These are phyloP conservation scores for Collariella sp. DNA, from an alignment of 495 filamentous ascomycete genomes.

Conservation along the genomic window DNA sequence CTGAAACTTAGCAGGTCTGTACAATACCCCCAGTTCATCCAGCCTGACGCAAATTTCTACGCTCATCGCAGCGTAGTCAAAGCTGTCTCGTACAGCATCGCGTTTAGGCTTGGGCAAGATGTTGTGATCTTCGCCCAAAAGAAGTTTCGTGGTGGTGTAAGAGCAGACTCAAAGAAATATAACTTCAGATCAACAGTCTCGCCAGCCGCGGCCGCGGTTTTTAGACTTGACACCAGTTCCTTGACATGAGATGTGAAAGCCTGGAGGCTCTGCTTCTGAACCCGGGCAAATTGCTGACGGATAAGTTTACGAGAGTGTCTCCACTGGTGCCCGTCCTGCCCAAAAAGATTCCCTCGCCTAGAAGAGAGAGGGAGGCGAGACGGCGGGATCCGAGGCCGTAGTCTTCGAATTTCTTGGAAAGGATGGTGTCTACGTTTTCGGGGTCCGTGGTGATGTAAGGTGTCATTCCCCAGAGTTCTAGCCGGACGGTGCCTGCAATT, in stretches of 20 bases:
- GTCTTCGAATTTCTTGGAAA: constrained; percentile 33
- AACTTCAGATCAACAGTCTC: constrained; percentile 41
- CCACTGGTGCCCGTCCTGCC: constrained; percentile 45
- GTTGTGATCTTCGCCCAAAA: constrained; percentile 39
- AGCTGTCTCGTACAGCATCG: constrained; percentile 17
- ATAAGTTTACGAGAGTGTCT: constrained; percentile 47
- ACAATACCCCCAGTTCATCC: constrained; percentile 42
- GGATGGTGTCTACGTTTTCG: constrained; percentile 35
- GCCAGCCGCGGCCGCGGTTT: constrained; percentile 17
- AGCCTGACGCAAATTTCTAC: constrained; percentile 34
- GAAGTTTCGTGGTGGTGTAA: constrained; percentile 39
- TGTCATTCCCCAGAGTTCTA: constrained; percentile 20
- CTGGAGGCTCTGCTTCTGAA: constrained; percentile 14
- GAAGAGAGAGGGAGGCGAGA: constrained; percentile 27
- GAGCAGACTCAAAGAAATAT: constrained; percentile 42
- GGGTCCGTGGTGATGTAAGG: constrained; percentile 34
- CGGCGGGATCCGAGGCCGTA: constrained; percentile 30
- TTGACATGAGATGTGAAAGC: constrained; percentile 32
- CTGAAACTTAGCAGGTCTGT: constrained; percentile 38
- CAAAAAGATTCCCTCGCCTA: constrained; percentile 51
- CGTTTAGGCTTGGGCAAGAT: constrained; percentile 17
- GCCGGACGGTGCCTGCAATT: constrained; percentile 9
- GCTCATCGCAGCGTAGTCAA: constrained; percentile 23
- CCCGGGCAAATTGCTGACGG: constrained; percentile 43
- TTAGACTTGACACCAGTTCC: constrained; percentile 32